Percentiles rank a stretch among this genome's conserved stretches.
These are phyloP conservation scores for Fusarium xyrophilum DNA, from an alignment of 2,329 filamentous ascomycete genomes.

Conservation along the genomic window DNA sequence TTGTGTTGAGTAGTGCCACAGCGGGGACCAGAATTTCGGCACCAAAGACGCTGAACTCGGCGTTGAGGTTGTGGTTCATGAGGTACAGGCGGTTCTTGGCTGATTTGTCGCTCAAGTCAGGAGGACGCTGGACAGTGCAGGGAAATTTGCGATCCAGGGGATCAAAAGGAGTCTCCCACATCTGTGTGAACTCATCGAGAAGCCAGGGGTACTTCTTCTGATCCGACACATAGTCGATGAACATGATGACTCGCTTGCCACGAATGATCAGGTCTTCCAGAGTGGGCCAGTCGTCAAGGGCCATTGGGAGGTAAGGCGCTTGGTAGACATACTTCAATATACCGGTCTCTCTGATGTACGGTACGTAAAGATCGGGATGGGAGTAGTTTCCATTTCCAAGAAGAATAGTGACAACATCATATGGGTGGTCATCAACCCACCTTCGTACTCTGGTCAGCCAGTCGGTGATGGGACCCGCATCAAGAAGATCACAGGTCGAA, in stretches of 20 bases:
- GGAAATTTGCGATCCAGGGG: conserved; percentile 71
- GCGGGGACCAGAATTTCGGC: conserved; percentile 74
- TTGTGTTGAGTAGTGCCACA: conserved; percentile 71
- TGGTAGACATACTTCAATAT: conserved; percentile 76
- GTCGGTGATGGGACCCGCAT: conserved; percentile 77
- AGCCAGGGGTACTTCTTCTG: conserved; percentile 82
- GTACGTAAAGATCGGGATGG: conserved; percentile 66
- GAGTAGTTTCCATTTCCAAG: conserved; percentile 84
- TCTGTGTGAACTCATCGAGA: conserved; percentile 83
- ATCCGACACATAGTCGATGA: conserved; percentile 86
- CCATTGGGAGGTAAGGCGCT: conserved; percentile 74
- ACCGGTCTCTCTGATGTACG: conserved; percentile 73
- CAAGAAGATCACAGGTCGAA: conserved; percentile 79
- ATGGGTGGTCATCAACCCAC: conserved; percentile 80
- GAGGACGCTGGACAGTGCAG: conserved; percentile 79
- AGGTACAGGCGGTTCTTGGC: conserved; percentile 75
- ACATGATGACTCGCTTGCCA: conserved; percentile 76
- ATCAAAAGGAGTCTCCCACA: conserved; percentile 92
- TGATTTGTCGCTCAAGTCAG: conserved; percentile 62
- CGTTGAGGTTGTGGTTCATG: conserved; percentile 90
- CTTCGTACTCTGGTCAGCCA: conserved; percentile 72
- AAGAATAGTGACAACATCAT: conserved; percentile 86
- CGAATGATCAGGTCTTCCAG: conserved; percentile 76
- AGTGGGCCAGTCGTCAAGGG: conserved; percentile 80
- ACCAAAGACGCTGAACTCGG: conserved; percentile 72